Conservation (phyloP, 768 basidiomycete genomes). For the Leccinum variicolor region DNA sequence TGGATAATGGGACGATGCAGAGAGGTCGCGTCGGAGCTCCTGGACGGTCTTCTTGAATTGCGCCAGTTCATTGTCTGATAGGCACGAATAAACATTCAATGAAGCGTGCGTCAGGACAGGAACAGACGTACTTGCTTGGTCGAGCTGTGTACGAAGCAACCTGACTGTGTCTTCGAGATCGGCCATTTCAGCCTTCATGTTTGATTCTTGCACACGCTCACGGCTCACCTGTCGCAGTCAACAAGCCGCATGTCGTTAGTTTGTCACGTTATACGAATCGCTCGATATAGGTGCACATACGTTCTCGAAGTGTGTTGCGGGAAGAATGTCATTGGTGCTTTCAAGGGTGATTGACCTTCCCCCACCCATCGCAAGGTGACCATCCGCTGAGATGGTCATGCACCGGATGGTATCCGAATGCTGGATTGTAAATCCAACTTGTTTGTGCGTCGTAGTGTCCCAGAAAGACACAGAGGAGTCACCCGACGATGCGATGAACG, state of each 20-base stretch:
- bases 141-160: not conserved
- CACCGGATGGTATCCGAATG: not conserved
- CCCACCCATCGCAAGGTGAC: not conserved
- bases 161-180: not conserved
- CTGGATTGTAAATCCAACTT: not conserved
- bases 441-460: not conserved
- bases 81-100: not conserved
- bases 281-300: not conserved
- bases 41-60: not conserved
- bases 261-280: not conserved
- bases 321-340: not conserved
- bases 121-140: not conserved
- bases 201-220: not conserved
- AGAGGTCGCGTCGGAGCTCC: not conserved
- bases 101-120: not conserved
- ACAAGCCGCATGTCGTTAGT: not conserved
- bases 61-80: not conserved
- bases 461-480: not conserved
- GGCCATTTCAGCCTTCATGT: not conserved
- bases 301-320: not conserved
- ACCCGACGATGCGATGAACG: not conserved
- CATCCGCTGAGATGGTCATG: not conserved
- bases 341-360: not conserved
- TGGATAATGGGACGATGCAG: not conserved
- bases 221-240: not conserved